Evolutionary conservation across 2,329 filamentous ascomycete species (phyloP).

Genomic region (Cercospora sp.): DNA sequence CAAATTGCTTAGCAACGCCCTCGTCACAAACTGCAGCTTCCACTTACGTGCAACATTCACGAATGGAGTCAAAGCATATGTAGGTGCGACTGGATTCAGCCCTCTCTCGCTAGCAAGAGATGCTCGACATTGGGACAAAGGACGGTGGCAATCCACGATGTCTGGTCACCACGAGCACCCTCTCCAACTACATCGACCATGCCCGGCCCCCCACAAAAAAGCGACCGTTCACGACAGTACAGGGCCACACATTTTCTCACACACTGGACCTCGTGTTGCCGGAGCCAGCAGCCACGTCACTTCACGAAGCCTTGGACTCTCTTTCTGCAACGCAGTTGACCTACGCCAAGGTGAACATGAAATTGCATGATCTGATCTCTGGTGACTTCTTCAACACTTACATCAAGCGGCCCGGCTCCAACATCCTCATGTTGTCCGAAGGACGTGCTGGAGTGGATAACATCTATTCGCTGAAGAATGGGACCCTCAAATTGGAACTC

Average conservation of each 20-base stretch:
- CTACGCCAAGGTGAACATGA: slow-evolving; percentile 72
- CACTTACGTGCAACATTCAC: background rate
- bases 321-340: slow-evolving; percentile 34
- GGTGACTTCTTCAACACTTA: slow-evolving; percentile 79
- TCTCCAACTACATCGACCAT: slow-evolving; percentile 68
- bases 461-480: slow-evolving; percentile 68
- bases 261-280: slow-evolving; percentile 74
- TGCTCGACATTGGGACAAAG: slow-evolving; percentile 21
- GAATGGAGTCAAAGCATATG: background rate
- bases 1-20: background rate
- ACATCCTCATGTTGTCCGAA: slow-evolving; percentile 80
- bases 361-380: slow-evolving; percentile 68
- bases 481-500: slow-evolving; percentile 73
- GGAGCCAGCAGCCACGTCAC: slow-evolving; percentile 5
- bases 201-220: slow-evolving; percentile 69
- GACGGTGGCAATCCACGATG: slow-evolving; percentile 57
- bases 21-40: background rate
- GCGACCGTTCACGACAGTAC: slow-evolving; percentile 72
- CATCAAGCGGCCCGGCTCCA: slow-evolving; percentile 60
- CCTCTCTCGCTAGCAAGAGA: background rate
- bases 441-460: slow-evolving; percentile 68
- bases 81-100: background rate
- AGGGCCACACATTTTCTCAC: slow-evolving; percentile 66
- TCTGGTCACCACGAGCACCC: slow-evolving; percentile 67
- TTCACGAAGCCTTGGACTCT: slow-evolving; percentile 14